Evolutionary conservation across 2,329 filamentous ascomycete genomes (phyloP).

Genomic region (Phyllosticta paracitricarpa): DNA sequence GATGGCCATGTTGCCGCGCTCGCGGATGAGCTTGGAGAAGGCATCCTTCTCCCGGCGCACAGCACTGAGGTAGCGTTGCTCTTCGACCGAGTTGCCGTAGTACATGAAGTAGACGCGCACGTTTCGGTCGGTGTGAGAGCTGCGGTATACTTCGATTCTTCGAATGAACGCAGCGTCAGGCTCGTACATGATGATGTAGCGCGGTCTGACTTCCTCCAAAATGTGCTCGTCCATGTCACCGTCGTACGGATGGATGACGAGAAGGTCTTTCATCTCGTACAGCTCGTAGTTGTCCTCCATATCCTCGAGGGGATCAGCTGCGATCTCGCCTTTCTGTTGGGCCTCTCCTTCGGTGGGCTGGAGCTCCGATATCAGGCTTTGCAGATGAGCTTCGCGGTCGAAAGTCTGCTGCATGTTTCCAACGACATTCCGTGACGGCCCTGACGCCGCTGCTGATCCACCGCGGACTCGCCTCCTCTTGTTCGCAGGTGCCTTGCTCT

Average conservation of each 20-base stretch:
- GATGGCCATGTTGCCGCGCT: constrained; percentile 85
- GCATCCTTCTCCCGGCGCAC: constrained; percentile 94
- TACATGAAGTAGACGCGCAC: constrained; percentile 95
- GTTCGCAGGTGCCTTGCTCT: constrained; percentile 63
- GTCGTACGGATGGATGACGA: constrained; percentile 87
- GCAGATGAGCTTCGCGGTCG: constrained; percentile 73
- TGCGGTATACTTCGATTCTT: constrained; percentile 88
- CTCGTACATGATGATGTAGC: constrained; percentile 98
- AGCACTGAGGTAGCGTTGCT: constrained; percentile 81
- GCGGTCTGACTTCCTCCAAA: constrained; percentile 86
- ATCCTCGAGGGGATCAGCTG: constrained; percentile 70
- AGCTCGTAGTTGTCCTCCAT: constrained; percentile 90
- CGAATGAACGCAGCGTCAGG: constrained; percentile 91
- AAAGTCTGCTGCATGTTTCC: constrained; percentile 56
- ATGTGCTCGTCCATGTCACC: constrained; percentile 93
- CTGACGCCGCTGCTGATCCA: constrained; percentile 52
- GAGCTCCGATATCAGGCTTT: constrained; percentile 71
- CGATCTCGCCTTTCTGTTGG: constrained; percentile 64
- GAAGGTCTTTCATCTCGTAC: constrained; percentile 80
- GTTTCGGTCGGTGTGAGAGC: constrained; percentile 79
- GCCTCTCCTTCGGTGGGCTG: constrained; percentile 70
- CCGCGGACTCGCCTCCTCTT: constrained; percentile 80
- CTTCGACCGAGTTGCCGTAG: constrained; percentile 88
- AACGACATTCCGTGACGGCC: constrained; percentile 55
- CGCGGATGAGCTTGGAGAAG: constrained; percentile 89